Base-by-base conservation (phyloP, 768 basidiomycete species). In the Auricularia auricula-judae region DNA sequence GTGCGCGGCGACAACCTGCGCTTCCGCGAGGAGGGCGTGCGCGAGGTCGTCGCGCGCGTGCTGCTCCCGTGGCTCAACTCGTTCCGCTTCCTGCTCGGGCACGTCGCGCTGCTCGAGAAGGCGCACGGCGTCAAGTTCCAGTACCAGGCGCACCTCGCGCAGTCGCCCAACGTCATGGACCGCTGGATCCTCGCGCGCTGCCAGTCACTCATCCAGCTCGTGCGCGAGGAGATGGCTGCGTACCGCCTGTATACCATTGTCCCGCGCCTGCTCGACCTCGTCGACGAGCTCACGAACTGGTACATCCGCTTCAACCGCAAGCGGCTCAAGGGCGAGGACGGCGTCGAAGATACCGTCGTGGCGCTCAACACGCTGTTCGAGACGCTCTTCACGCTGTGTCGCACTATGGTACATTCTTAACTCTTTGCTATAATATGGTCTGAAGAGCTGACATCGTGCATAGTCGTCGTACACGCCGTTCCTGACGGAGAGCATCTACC, bases 241-340 rank as follows among this genome's bases (percentile, higher is more conserved):
- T 99, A 99, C 76, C 84, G 95, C 67, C 83, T 99, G 14, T 98
- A 98, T 77, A 98, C 93, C 67, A 90, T 99, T 78, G 93, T 98
- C 67, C 94, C 94, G n/a, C 86, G 93, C 39, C 80, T 98, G 51
- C 80, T 98, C 65, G 89, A 91, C 67, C 86, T 99, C 65, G 83
- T 99, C 36, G 93, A 96, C 68, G 97, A 98, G 74, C 81, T 98
- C 65, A 99, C 97, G 23, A 99, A 99, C 73, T 98, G 95, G 94
- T 99, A 99, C 76, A 98, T 99, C 72, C 93, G 97, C 60, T 98
- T 98, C 80, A 99, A 99, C 76, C 87, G 97, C 54, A 88, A 88
- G 68, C 84, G 97, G 16, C 79, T 99, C 66, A 99, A 99, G 81
- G 97, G 97, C 56, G 91, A 96, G 74, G 89, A 93, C 70, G 91